phyloP scores from a whole-genome alignment of 352 stramenopile species.

The Nothophytophthora sp. region DNA sequence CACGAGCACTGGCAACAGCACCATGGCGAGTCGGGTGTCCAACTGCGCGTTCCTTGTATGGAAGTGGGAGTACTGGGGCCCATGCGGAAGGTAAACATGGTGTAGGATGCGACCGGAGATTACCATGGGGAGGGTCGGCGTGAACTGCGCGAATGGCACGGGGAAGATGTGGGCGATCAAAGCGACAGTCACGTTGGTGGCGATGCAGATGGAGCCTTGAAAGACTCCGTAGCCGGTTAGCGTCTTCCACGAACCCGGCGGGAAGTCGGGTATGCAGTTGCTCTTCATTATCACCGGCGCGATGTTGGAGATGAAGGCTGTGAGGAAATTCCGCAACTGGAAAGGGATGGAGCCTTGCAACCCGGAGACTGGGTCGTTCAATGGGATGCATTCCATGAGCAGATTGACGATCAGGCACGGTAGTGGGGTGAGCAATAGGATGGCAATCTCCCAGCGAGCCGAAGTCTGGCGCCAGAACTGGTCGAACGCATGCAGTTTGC shows the following conservation, averaged over 20 bases:
- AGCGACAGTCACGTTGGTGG: constrained; percentile 16
- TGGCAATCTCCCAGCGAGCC: background rate
- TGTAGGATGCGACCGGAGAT: constrained; percentile 1
- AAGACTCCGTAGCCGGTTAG: constrained; percentile 7
- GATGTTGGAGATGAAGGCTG: constrained; percentile 1
- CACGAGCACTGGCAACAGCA: constrained; percentile 19
- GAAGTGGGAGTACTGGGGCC: constrained; percentile 6
- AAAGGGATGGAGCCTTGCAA: constrained; percentile 17
- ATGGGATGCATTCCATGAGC: constrained; percentile 24
- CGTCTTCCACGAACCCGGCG: constrained; percentile 1
- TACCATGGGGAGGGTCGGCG: constrained; percentile 9
- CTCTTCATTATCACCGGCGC: constrained; percentile 8
- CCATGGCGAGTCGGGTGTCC: constrained; percentile 5
- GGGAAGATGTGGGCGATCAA: constrained; percentile 24
- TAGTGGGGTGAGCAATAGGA: constrained; percentile 5
- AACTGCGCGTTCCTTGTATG: constrained; percentile 11
- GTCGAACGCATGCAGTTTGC: constrained; percentile 13
- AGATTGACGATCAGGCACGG: constrained; percentile 27
- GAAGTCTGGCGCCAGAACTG: constrained; percentile 2
- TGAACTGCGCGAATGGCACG: constrained; percentile 26
- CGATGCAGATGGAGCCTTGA: constrained; percentile 16
- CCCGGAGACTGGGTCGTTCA: constrained; percentile 6
- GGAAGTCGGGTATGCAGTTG: constrained; percentile 22
- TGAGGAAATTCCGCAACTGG: constrained; percentile 15
- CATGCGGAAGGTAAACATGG: constrained; percentile 3